phyloP scores from a whole-genome alignment of 768 basidiomycete species.

The Sporobolomyces phaffii region DNA sequence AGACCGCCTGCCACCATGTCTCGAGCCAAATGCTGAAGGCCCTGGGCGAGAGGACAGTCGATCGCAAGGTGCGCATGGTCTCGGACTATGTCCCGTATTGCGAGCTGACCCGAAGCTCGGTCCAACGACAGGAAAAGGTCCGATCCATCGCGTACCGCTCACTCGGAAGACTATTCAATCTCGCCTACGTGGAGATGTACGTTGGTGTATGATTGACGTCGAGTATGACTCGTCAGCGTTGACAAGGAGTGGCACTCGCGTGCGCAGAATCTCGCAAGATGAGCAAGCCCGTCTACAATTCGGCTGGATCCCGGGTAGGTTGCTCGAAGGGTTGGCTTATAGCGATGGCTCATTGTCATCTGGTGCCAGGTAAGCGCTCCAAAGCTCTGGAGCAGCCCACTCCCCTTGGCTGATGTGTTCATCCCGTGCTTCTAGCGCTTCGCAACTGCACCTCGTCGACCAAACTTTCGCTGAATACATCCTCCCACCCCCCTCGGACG shows the following conservation, averaged over 20 bases:
- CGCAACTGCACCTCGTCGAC: slow-evolving; percentile 56
- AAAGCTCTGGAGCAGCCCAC: no score
- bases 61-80: slow-evolving; percentile 65
- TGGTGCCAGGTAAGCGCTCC: neutral
- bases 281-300: slow-evolving; percentile 68
- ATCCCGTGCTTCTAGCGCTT: neutral
- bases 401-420: no score
- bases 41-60: slow-evolving; percentile 66
- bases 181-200: slow-evolving; percentile 85
- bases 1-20: slow-evolving; percentile 77
- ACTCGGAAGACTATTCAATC: slow-evolving; percentile 68
- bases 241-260: no score
- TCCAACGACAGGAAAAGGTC: slow-evolving; percentile 45
- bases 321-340: slow-evolving; percentile 53
- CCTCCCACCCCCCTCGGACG: slow-evolving; percentile 64
- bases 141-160: slow-evolving; percentile 64
- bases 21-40: slow-evolving; percentile 57
- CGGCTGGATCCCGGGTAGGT: slow-evolving; percentile 79
- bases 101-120: no score
- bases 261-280: no score
- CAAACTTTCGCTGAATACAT: slow-evolving; percentile 66
- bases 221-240: no score
- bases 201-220: no score
- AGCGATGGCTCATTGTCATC: neutral
- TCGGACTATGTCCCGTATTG: neutral